These are phyloP conservation scores for Exobasidium cylindrosporum DNA, from an alignment of 1,284 basidiomycete species.

Conservation along the genomic window DNA sequence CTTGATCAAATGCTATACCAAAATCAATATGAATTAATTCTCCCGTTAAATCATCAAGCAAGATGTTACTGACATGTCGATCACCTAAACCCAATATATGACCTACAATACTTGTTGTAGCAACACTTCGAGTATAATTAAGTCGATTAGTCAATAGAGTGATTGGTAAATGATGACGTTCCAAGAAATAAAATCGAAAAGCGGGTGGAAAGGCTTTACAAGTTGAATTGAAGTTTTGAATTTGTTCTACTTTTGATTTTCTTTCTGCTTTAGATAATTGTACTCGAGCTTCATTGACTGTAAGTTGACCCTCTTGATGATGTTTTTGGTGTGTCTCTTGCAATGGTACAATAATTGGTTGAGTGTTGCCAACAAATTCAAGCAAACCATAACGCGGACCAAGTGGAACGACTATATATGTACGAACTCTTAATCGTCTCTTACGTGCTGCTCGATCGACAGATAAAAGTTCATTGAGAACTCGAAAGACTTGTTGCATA, in stretches of 20 bases:
- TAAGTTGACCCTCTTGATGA: slow-evolving; percentile 19
- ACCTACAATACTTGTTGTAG: slow-evolving; percentile 89
- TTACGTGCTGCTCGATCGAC: slow-evolving; percentile 72
- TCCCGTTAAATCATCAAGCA: slow-evolving; percentile 77
- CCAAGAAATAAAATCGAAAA: slow-evolving; percentile 90
- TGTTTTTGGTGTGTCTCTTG: slow-evolving; percentile 60
- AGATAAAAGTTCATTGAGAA: slow-evolving; percentile 76
- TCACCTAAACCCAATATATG: slow-evolving; percentile 90
- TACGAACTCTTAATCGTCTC: slow-evolving; percentile 72
- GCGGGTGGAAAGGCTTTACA: slow-evolving; percentile 72
- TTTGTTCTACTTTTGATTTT: slow-evolving; percentile 20
- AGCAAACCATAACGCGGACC: slow-evolving; percentile 77
- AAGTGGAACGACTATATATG: slow-evolving; percentile 85
- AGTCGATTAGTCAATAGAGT: slow-evolving; percentile 91
- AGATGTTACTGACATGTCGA: slow-evolving; percentile 86
- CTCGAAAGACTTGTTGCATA: slow-evolving; percentile 94
- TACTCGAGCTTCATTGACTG: slow-evolving; percentile 28
- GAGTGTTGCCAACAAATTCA: slow-evolving; percentile 84
- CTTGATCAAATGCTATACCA: slow-evolving; percentile 93
- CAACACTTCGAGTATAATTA: slow-evolving; percentile 84
- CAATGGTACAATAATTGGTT: slow-evolving; percentile 68
- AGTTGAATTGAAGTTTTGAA: slow-evolving; percentile 61
- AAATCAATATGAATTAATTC: slow-evolving; percentile 93
- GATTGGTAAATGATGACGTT: slow-evolving; percentile 79
- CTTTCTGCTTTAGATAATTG: slow-evolving; percentile 25